Evolutionary conservation across 1,139 yeast genomes (phyloP).

Genomic region (Lizanozyma gosingica): DNA sequence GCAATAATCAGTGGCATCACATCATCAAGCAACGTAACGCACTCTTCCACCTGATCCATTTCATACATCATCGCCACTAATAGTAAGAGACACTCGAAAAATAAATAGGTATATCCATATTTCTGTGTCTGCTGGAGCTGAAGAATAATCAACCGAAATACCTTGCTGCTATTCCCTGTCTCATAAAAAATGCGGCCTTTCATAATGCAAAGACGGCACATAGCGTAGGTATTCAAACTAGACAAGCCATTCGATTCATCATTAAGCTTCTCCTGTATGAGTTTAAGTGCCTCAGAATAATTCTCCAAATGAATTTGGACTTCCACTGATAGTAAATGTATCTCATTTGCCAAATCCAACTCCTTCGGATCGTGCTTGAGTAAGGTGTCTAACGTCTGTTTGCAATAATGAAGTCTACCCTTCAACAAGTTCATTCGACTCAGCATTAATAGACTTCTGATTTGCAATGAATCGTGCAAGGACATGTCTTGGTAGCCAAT

Average conservation of each 20-base stretch:
- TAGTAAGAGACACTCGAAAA: constrained; percentile 31
- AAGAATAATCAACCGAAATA: constrained; percentile 35
- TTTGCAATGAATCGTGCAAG: constrained; percentile 28
- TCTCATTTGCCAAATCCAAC: constrained; percentile 15
- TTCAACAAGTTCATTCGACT: constrained; percentile 27
- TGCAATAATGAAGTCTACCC: constrained; percentile 23
- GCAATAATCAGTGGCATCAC: constrained; percentile 34
- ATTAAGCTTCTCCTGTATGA: constrained; percentile 20
- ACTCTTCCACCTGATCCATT: constrained; percentile 28
- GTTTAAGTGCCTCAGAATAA: constrained; percentile 24
- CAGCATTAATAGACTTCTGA: constrained; percentile 26
- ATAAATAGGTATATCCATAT: constrained; percentile 29
- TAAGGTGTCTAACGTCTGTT: constrained; percentile 14
- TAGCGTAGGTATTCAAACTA: constrained; percentile 27
- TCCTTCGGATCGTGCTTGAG: constrained; percentile 13
- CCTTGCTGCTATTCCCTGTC: constrained; percentile 31
- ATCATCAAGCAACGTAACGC: constrained; percentile 21
- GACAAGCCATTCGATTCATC: constrained; percentile 14
- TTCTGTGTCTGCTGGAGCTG: constrained; percentile 32
- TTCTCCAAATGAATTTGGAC: constrained; percentile 17
- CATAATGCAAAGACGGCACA: constrained; percentile 33
- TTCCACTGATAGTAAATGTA: constrained; percentile 3
- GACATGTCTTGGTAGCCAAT: constrained; percentile 16
- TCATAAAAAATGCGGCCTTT: constrained; percentile 31
- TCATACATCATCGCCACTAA: constrained; percentile 29